Evolutionary conservation across 768 basidiomycete species (phyloP), one percentile per base, ranked within the genome.

Genomic region (Fomitopsis pulvina): DNA sequence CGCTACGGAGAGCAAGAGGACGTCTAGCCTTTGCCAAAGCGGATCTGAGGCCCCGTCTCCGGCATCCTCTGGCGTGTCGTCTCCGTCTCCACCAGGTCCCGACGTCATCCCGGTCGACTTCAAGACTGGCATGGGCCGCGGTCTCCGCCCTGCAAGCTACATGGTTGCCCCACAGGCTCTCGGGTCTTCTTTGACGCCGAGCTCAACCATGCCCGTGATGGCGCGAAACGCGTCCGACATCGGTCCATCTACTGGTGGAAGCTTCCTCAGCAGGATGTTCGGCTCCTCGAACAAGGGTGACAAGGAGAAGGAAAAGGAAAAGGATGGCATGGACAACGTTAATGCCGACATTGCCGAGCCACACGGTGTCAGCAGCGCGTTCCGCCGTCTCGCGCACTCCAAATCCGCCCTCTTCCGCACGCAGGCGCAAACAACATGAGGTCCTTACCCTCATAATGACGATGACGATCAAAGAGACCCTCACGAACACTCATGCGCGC

Each of bases 201-300:
- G 60, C 52, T 53, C 56, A 16, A 64, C 64, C 10, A 56, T 64
- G 46, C 60, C 64, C 5, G 48, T 54, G 16, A 47, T 59, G 21
- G 41, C 55, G 32, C 56, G 50, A 41, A 41, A 47, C 34, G 51
- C 47, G 3, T 47, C 47, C 28, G 39, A 40, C 27, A 27, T 53
- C 30, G 45, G 54, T 44, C 25, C 47, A 38, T 29, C 56, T 37
- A 63, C 76, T 22, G 73, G 72, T 9, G 72, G 77, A 21, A 37
- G 14, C 34, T 83, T 87, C 62, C 69, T 87, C 43, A 85, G 80
- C 57, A 75, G 85, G 25, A 85, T 87, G 81, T 86, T 85, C 81
- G 85, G 77, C 29, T 80, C 77, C 10, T 80, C 81, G 44, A 76
- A 67, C 22, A 74, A 75, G 60, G 56, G 54, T 2, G 64, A n/a